phyloP scores from a whole-genome alignment of 192 early-diverging fungal genomes.

The Allomyces macrogynus region DNA sequence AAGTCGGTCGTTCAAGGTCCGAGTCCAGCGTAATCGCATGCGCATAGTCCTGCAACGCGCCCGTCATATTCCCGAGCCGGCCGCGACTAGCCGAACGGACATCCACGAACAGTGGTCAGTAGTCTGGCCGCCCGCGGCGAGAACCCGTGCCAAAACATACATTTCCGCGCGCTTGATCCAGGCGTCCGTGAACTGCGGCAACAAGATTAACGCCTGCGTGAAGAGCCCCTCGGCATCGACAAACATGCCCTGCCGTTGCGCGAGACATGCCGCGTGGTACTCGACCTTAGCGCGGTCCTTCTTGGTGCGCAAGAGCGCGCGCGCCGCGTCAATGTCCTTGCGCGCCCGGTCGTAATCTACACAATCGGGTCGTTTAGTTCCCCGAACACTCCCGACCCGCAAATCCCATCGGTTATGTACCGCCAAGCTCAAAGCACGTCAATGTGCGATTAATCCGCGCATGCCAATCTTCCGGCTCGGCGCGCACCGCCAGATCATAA shows the following conservation, averaged over 20 bases:
- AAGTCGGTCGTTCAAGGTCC: not conserved
- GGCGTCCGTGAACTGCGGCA: not conserved
- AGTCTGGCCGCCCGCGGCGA: not conserved
- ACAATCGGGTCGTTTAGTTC: not conserved
- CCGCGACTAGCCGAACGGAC: not conserved
- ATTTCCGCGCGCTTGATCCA: not conserved
- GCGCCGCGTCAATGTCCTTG: not conserved
- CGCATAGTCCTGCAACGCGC: not conserved
- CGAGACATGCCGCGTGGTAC: not conserved
- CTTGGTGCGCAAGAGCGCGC: not conserved
- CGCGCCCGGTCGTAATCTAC: not conserved
- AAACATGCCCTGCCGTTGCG: not conserved
- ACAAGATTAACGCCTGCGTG: not conserved
- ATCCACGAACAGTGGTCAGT: not conserved
- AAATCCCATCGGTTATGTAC: not conserved
- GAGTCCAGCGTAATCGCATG: not conserved
- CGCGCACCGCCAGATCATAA: not conserved
- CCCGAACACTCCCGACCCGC: not conserved
- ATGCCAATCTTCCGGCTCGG: not conserved
- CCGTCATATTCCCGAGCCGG: not conserved
- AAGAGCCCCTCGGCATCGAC: not conserved
- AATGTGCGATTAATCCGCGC: not conserved
- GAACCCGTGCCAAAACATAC: not conserved
- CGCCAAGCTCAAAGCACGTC: not conserved
- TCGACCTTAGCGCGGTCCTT: not conserved